Evolutionary conservation across 2,329 filamentous ascomycete genomes (phyloP).

Genomic region (Cladosporium velox): DNA sequence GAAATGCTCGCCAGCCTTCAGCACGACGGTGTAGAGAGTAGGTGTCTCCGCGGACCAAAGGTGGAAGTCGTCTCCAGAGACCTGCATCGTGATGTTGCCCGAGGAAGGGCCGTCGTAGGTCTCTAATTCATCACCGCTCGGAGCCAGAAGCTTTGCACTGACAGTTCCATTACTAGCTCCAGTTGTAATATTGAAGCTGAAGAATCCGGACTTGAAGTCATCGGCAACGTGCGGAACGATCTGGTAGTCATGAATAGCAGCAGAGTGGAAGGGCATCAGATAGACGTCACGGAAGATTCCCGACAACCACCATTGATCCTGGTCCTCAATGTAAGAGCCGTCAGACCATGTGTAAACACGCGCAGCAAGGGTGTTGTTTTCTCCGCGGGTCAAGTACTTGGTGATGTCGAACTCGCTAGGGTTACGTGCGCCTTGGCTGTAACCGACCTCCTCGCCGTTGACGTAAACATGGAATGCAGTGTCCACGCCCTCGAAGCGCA

Average conservation of each 20-base stretch:
- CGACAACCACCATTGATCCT: conserved; percentile 48
- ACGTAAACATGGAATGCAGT: conserved; percentile 69
- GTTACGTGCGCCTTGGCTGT: conserved; percentile 69
- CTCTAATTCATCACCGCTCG: conserved; percentile 36
- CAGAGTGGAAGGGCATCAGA: conserved; percentile 57
- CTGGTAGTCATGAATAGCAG: conserved; percentile 15
- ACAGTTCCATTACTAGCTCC: conserved; percentile 54
- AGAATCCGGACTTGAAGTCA: conserved; percentile 47
- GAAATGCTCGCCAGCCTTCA: conserved; percentile 38
- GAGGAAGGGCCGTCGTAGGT: conserved; percentile 35
- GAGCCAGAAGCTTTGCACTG: conserved; percentile 48
- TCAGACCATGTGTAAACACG: conserved; percentile 69
- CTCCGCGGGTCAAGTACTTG: conserved; percentile 45
- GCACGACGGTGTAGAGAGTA: conserved; percentile 58
- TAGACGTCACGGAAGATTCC: conserved; percentile 69
- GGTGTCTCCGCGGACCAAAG: conserved; percentile 71
- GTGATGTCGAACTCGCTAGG: conserved; percentile 69
- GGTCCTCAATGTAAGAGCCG: conserved; percentile 68
- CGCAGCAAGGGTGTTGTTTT: conserved; percentile 59
- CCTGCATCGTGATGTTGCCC: conserved; percentile 17
- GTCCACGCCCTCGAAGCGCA: conserved; percentile 71
- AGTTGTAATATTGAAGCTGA: conserved; percentile 60
- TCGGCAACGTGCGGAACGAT: conserved; percentile 18
- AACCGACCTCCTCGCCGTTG: conserved; percentile 64
- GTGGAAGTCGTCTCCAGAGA: conserved; percentile 52